A percentile compares a stretch with the other conserved stretches of the same genome.
Evolutionary conservation across 441 rosid genomes (phyloP).

Genomic region (Gossypium aridum): DNA sequence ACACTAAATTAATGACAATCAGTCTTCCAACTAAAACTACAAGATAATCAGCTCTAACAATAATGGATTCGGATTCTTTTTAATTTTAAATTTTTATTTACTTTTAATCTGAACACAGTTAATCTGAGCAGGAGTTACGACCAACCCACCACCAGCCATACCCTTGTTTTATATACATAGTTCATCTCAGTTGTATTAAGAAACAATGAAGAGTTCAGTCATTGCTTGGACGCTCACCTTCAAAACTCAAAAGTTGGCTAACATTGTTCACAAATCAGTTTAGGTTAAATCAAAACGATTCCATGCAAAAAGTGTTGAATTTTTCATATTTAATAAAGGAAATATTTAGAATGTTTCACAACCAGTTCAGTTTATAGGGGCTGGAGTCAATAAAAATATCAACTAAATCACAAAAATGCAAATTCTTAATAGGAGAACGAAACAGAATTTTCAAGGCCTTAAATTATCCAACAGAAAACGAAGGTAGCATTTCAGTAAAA

Average conservation of each 20-base stretch:
- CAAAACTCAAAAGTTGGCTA: neutral
- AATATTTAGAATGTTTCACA: neutral
- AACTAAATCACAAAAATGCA: neutral
- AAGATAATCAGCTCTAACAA: too few species aligned
- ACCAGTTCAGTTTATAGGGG: neutral
- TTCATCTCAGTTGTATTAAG: constrained; percentile 17
- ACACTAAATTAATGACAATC: too few species aligned
- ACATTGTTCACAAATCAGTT: neutral
- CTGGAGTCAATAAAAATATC: neutral
- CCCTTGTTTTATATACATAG: constrained; percentile 46
- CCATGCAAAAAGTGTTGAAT: too few species aligned
- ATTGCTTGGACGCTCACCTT: neutral
- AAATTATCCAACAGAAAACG: neutral
- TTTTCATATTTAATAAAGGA: neutral
- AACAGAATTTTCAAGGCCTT: neutral
- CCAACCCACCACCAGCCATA: constrained; percentile 97
- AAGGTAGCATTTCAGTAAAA: constrained; percentile 2
- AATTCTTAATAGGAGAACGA: neutral
- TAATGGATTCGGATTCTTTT: too few species aligned
- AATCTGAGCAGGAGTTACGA: constrained; percentile 65
- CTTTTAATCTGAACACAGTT: constrained; percentile 32
- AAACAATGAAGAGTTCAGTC: neutral
- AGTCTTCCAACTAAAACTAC: too few species aligned
- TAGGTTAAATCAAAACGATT: neutral
- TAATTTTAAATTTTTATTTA: too few species aligned